Conservation (phyloP, 1,284 basidiomycete species). For the Boletus sp. region DNA sequence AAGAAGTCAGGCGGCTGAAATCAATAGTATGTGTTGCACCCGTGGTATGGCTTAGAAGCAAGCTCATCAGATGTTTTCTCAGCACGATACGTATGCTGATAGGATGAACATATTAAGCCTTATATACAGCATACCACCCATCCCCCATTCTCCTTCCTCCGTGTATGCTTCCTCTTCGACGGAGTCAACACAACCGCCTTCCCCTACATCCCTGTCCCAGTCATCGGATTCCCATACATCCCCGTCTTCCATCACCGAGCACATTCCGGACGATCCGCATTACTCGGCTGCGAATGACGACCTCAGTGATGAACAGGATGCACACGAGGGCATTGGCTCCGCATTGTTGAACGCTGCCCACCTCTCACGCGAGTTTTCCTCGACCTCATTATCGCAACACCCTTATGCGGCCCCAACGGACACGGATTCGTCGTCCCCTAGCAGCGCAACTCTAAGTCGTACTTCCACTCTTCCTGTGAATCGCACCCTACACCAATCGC, state of each 20-base stretch:
- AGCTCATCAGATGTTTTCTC: slow-evolving; percentile 16
- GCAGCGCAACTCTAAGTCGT: slow-evolving; percentile 24
- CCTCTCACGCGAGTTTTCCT: slow-evolving; percentile 33
- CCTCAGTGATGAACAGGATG: slow-evolving; percentile 36
- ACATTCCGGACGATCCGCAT: slow-evolving; percentile 35
- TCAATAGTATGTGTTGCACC: slow-evolving; percentile 65
- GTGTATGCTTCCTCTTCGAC: slow-evolving; percentile 49
- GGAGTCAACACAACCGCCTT: slow-evolving; percentile 50
- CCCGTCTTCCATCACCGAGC: slow-evolving; percentile 36
- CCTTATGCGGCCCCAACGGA: slow-evolving; percentile 46
- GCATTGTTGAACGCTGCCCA: slow-evolving; percentile 47
- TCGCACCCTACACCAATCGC: slow-evolving; percentile 29
- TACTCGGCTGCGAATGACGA: slow-evolving; percentile 27
- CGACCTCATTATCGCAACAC: slow-evolving; percentile 26
- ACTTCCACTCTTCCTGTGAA: slow-evolving; percentile 28
- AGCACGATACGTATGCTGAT: slow-evolving; percentile 87
- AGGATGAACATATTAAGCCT: slow-evolving; percentile 84
- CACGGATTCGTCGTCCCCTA: slow-evolving; percentile 17
- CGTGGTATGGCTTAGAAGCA: slow-evolving; percentile 11
- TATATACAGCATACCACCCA: slow-evolving; percentile 77
- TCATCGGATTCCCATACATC: slow-evolving; percentile 44
- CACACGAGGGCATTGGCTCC: slow-evolving; percentile 44
- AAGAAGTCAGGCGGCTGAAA: slow-evolving; percentile 75
- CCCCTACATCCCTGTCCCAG: slow-evolving; percentile 50
- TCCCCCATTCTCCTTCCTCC: slow-evolving; percentile 57